Base-by-base conservation (phyloP, 108 stramenopile species). In the Skeletonema marinoi region DNA sequence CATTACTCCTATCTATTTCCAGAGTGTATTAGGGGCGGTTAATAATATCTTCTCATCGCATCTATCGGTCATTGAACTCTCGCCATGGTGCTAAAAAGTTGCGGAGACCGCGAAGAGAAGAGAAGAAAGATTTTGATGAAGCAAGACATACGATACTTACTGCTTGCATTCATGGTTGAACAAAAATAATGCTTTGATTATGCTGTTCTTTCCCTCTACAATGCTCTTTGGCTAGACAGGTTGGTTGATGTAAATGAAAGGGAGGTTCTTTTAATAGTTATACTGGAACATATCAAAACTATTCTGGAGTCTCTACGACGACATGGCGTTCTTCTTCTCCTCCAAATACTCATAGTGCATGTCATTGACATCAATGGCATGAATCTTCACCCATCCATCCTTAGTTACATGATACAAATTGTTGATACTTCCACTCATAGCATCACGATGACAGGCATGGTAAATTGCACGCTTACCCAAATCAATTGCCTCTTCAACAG, bases 371-470 rank as follows among this genome's bases (percentile, higher is more conserved):
- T 99, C 99, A 67, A 95, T 96, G 32, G 97, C 89, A 85, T 95
- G 95, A 66, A 99, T 94, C 86, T 96, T 94, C 36, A 86, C 82
- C 96, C 97, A 99, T 65, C 99, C 99, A 44, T 96, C 97, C 77
- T 96, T 96, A 67, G 96, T 98, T 41, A 99, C 97, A 80, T 95
- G 94, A 85, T 98, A 98, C 67, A 94, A 82, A 80, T 97, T 97
- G 80, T 98, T 98, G 85, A 95, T 92, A 70, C 93, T 92, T 50
- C 99, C 99, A 73, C 93, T 95, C 87, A 95, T 96, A n/a, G 99
- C 99, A 85, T 99, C 99, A 56, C 99, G 93, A 90, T 98, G 97
- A 36, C 98, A 97, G 25, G 99, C 99, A 80, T 99, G 98, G 81
- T 98, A 98, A 80, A 99, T 99, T 51, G 99, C 99, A 44, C 98